Conservation (phyloP, 352 stramenopile species). For the Plasmopara viticola region DNA sequence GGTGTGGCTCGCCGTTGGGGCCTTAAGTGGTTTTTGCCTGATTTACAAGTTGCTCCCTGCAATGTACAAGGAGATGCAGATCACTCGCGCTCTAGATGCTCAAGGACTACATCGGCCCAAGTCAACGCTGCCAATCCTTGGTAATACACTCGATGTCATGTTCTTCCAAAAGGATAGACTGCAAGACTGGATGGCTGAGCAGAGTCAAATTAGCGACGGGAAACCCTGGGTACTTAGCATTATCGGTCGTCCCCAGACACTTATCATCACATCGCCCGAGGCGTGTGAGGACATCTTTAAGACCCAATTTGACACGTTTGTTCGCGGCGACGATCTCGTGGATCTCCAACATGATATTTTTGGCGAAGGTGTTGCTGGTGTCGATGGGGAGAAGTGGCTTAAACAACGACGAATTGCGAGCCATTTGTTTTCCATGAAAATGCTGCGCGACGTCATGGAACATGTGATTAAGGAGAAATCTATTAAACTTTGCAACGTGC, state of each 20-base stretch:
- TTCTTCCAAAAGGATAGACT: slow-evolving; percentile 35
- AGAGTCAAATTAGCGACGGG: slow-evolving; percentile 30
- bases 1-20: slow-evolving; percentile 12
- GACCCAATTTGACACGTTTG: slow-evolving; percentile 49
- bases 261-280: slow-evolving; percentile 36
- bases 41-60: slow-evolving; percentile 22
- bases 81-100: slow-evolving; percentile 22
- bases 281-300: slow-evolving; percentile 31
- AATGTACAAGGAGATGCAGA: slow-evolving; percentile 27
- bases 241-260: slow-evolving; percentile 30
- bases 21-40: slow-evolving; percentile 19
- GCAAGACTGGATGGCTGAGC: slow-evolving; percentile 55
- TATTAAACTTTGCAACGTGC: slow-evolving; percentile 24
- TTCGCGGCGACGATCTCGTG: slow-evolving; percentile 21
- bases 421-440: slow-evolving; percentile 66
- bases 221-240: slow-evolving; percentile 44
- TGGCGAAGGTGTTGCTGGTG: slow-evolving; percentile 42
- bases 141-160: slow-evolving; percentile 37
- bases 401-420: slow-evolving; percentile 60
- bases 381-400: slow-evolving; percentile 42
- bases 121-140: slow-evolving; percentile 34
- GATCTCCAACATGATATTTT: slow-evolving; percentile 38
- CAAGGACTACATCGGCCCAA: slow-evolving; percentile 25
- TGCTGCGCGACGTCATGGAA: slow-evolving; percentile 30
- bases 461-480: slow-evolving; percentile 32